Percentiles rank a stretch among this genome's conserved stretches.
These are phyloP conservation scores for Leccinum sublutescens DNA, from an alignment of 768 basidiomycete genomes.

Conservation along the genomic window DNA sequence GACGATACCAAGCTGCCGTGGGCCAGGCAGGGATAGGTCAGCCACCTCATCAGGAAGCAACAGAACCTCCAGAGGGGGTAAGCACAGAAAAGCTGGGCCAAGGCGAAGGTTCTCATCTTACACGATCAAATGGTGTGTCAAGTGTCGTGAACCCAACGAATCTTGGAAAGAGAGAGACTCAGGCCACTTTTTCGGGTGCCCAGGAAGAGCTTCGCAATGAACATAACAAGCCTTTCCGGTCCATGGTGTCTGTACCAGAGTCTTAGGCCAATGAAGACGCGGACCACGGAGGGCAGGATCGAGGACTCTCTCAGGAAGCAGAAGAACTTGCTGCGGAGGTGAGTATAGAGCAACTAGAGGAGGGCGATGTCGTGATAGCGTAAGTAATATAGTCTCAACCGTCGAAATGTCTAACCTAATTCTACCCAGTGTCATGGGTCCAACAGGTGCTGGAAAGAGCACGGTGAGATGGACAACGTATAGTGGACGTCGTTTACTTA, in stretches of 20 bases:
- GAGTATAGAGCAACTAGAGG: neutral
- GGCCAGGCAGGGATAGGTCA: neutral
- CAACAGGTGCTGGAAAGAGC: neutral
- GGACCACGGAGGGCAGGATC: too few species aligned
- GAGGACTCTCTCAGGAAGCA: neutral
- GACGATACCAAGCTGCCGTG: too few species aligned
- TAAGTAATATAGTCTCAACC: neutral
- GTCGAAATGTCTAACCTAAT: neutral
- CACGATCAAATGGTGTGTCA: neutral
- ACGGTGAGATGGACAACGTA: neutral
- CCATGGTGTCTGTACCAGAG: neutral
- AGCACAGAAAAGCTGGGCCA: neutral
- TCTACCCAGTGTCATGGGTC: neutral
- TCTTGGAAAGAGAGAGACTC: constrained; percentile 11
- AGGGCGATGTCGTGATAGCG: neutral
- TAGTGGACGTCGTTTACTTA: neutral
- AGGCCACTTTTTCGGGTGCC: neutral
- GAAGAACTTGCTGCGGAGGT: neutral
- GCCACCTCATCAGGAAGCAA: neutral
- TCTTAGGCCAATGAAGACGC: neutral
- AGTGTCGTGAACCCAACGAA: constrained; percentile 23
- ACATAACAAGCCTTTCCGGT: too few species aligned
- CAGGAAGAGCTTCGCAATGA: too few species aligned
- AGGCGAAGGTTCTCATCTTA: neutral
- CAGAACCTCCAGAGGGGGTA: neutral